Evolutionary conservation across 495 filamentous ascomycete genomes (phyloP).

Genomic region (Penicillium robsamsonii): DNA sequence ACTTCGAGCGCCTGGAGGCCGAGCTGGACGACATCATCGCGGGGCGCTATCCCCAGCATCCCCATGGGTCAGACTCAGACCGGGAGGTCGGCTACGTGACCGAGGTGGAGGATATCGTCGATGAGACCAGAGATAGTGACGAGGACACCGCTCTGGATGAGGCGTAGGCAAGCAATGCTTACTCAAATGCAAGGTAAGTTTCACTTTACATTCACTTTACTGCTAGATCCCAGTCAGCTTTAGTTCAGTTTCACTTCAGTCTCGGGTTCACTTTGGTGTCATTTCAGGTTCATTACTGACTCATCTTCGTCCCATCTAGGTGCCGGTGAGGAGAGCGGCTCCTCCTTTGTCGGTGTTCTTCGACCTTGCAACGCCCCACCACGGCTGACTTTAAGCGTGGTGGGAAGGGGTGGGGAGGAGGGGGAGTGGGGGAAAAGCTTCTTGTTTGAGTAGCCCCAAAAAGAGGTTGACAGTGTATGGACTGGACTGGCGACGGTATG

Average conservation of each 20-base stretch:
- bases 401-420: background rate
- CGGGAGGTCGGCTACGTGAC: no score
- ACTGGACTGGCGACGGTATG: background rate
- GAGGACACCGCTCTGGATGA: background rate
- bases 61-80: no score
- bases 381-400: conserved; percentile 1
- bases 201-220: background rate
- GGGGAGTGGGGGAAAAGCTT: background rate
- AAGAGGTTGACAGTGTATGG: background rate
- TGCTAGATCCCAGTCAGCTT: background rate
- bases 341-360: background rate
- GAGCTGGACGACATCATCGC: background rate
- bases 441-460: background rate
- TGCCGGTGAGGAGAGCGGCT: background rate
- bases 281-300: background rate
- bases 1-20: background rate
- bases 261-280: background rate
- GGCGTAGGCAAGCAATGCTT: background rate
- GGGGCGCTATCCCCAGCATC: no score
- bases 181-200: background rate
- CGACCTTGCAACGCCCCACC: background rate
- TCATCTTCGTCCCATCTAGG: background rate
- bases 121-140: background rate
- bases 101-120: background rate
- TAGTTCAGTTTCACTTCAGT: background rate